These are phyloP conservation scores for Puccinia brachypodii DNA, from an alignment of 1,284 basidiomycete genomes.

Conservation along the genomic window DNA sequence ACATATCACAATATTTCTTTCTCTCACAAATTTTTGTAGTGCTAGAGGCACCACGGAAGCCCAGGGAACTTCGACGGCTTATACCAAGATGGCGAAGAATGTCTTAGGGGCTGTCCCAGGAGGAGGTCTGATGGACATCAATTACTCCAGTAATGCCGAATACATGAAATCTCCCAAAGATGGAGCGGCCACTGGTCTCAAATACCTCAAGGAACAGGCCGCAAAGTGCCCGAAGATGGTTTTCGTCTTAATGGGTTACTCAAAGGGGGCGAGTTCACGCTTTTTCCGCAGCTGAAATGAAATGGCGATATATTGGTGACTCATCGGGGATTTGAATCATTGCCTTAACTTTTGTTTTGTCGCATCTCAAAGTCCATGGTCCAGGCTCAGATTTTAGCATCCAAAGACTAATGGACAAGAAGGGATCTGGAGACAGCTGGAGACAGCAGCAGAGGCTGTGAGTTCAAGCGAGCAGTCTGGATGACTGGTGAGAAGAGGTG, in stretches of 20 bases:
- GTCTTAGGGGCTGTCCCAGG: conserved; percentile 1
- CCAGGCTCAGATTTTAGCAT: not conserved
- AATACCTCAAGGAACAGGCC: not conserved
- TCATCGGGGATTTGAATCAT: too few relatives aligned
- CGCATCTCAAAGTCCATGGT: conserved; percentile 46
- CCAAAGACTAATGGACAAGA: too few relatives aligned
- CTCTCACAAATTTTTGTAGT: too few relatives aligned
- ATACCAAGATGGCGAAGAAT: not conserved
- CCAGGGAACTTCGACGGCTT: conserved; percentile 1
- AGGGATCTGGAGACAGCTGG: too few relatives aligned
- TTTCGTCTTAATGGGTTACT: conserved; percentile 45
- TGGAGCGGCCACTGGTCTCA: not conserved
- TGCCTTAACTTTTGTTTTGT: not conserved
- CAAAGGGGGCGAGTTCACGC: conserved; percentile 27
- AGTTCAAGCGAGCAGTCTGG: too few relatives aligned
- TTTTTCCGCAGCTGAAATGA: not conserved
- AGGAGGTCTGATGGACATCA: conserved; percentile 9
- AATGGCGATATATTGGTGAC: not conserved
- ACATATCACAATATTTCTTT: too few relatives aligned
- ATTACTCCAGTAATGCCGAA: conserved; percentile 24
- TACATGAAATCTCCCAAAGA: conserved; percentile 10
- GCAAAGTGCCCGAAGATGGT: conserved; percentile 18
- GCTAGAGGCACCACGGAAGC: not conserved
- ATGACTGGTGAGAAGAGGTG: too few relatives aligned
- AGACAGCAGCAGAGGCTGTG: too few relatives aligned